A percentile compares a stretch with the other conserved stretches of the same genome.
Evolutionary conservation across 371 early-diverging fungal species (phyloP).

Genomic region (Mucor ambiguus): DNA sequence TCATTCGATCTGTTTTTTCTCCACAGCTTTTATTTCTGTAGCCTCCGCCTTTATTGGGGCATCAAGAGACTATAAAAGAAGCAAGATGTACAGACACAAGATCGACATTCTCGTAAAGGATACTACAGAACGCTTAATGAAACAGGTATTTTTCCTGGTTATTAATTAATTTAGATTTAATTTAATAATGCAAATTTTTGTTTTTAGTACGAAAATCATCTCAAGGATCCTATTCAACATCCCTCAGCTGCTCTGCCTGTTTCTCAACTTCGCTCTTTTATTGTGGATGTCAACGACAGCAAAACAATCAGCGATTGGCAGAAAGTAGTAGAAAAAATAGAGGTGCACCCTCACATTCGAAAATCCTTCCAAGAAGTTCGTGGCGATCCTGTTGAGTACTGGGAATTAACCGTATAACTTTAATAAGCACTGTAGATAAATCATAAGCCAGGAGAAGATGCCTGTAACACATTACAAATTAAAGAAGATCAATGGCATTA

Average conservation of each 20-base stretch:
- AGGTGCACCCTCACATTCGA: slow-evolving; percentile 16
- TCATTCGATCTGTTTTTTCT: neutral
- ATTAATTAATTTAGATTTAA: neutral
- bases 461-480: slow-evolving; percentile 6
- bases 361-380: slow-evolving; percentile 17
- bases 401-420: slow-evolving; percentile 21
- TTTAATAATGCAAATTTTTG: neutral
- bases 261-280: slow-evolving; percentile 5
- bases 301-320: slow-evolving; percentile 23
- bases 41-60: slow-evolving; percentile 4
- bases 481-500: neutral
- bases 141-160: slow-evolving; percentile 7
- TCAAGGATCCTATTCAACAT: slow-evolving; percentile 1
- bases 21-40: slow-evolving; percentile 3
- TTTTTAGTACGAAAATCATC: slow-evolving; percentile 18
- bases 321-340: slow-evolving; percentile 9
- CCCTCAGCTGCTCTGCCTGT: slow-evolving; percentile 13
- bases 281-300: slow-evolving; percentile 16
- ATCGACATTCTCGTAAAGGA: slow-evolving; percentile 10
- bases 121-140: slow-evolving; percentile 1
- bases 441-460: neutral
- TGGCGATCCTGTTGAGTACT: slow-evolving; percentile 27
- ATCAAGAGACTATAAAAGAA: slow-evolving; percentile 13
- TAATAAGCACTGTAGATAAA: neutral
- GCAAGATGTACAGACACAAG: slow-evolving; percentile 8